These are phyloP conservation scores for Physcia stellaris DNA, from an alignment of 495 filamentous ascomycete genomes.

Conservation along the genomic window DNA sequence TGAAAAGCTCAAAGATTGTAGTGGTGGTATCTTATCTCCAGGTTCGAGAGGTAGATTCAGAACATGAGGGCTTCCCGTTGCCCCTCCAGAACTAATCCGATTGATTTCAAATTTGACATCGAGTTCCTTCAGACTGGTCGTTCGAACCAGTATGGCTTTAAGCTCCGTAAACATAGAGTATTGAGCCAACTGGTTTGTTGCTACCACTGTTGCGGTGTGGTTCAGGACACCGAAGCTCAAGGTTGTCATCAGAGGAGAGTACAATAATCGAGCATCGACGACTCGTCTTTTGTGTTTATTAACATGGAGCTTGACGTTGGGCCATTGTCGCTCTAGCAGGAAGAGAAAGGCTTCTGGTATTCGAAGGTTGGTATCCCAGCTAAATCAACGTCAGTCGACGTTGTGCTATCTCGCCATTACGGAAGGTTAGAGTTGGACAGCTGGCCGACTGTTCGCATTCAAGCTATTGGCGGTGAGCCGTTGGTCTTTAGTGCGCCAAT, in stretches of 20 bases:
- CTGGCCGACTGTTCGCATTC: too few species aligned
- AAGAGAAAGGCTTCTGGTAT: too few species aligned
- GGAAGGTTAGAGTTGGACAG: too few species aligned
- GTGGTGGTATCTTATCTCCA: neutral
- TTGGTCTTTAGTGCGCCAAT: too few species aligned
- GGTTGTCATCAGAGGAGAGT: neutral
- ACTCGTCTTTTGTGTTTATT: neutral
- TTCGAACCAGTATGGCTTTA: neutral
- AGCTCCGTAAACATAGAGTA: neutral
- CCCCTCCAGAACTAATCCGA: neutral
- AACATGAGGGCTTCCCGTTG: neutral
- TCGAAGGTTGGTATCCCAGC: too few species aligned
- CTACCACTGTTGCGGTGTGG: neutral
- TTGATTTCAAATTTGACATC: slow-evolving; percentile 1
- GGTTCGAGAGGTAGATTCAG: neutral
- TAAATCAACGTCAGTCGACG: too few species aligned
- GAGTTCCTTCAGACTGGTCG: neutral
- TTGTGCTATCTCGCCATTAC: too few species aligned
- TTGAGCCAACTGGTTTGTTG: neutral
- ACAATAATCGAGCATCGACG: neutral
- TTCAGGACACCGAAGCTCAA: neutral
- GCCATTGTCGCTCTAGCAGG: neutral
- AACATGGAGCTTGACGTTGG: neutral
- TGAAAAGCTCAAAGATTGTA: neutral
- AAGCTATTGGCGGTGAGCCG: too few species aligned